phyloP scores from a whole-genome alignment of 1,284 basidiomycete species.

The Ceratobasidium sp. region DNA sequence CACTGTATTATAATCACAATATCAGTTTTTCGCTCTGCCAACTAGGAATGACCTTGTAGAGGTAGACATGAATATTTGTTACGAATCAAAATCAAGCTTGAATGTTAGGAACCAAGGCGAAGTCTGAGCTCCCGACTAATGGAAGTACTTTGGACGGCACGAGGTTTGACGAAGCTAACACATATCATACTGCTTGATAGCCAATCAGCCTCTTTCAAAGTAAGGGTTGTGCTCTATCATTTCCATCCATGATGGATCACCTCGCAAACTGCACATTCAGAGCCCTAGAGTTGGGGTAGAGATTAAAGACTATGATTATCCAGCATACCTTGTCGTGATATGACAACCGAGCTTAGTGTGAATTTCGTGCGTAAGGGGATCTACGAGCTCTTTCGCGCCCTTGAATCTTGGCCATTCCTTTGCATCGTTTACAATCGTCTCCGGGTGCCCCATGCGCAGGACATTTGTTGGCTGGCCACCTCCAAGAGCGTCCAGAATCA shows the following conservation, averaged over 20 bases:
- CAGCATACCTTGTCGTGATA: slow-evolving; percentile 2
- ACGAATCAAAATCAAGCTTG: too few relatives aligned
- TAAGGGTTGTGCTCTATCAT: slow-evolving; percentile 8
- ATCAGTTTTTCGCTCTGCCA: too few relatives aligned
- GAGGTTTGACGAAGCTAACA: too few relatives aligned
- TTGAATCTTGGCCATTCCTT: slow-evolving; percentile 16
- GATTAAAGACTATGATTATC: background rate
- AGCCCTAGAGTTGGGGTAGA: background rate
- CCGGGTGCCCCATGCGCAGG: slow-evolving; percentile 24
- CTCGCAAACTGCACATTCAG: background rate
- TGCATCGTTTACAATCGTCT: slow-evolving; percentile 26
- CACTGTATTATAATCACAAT: too few relatives aligned
- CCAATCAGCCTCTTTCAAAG: background rate
- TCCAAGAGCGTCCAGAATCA: slow-evolving; percentile 30
- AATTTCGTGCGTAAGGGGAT: slow-evolving; percentile 10
- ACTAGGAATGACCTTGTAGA: too few relatives aligned
- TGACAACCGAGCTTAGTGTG: slow-evolving; percentile 24
- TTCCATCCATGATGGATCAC: slow-evolving; percentile 5
- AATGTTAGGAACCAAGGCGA: too few relatives aligned
- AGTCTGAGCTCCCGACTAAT: too few relatives aligned
- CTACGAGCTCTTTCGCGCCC: background rate
- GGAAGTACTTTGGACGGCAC: too few relatives aligned
- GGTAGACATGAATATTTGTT: too few relatives aligned
- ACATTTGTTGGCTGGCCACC: slow-evolving; percentile 19
- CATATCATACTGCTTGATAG: too few relatives aligned